Base-by-base conservation (phyloP, 2,329 filamentous ascomycete species). In the Colletotrichum shisoi region DNA sequence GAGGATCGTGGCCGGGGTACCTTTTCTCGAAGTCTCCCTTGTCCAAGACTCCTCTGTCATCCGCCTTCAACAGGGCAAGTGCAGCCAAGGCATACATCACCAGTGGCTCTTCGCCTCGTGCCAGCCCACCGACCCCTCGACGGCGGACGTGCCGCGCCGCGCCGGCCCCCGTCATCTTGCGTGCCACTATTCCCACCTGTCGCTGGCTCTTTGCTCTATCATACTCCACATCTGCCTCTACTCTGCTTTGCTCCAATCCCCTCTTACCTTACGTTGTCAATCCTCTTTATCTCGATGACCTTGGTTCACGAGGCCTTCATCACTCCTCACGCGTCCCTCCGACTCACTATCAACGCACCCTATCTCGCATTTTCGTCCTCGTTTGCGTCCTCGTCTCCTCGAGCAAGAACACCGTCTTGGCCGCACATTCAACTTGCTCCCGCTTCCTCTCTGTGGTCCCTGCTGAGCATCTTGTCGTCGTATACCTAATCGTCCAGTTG, bases 171-270 rank as follows among this genome's bases (percentile, higher is more conserved):
- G 31, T 57, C 45, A 40, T 42, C 42, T 27, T 46, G 64, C 42
- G 60, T 67, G 64, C 61, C 61, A 60, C 64, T 67, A 67, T 67
- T 67, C 64, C 64, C 64, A 67, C 54, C 61, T 60, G 37, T 27
- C 54, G 61, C 62, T 52, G 52, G 60, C 52, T 48, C 54, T 54
- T 21, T 58, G 52, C 60, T 67, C 61, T 45, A 8, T 19, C 17
- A 48, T 34, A 58, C 53, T 67, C 48, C 54, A 46, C 52, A 57
- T 51, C 54, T 54, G 48, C 46, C n/a, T 57, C 63, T 67, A 34
- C 37, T 63, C 24, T 65, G 49, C 49, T 53, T 40, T 54, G 62
- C 62, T 60, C 46, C 34, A 48, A 27, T 44, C 21, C 42, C 19
- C 49, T 60, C 40, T 46, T 63, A 63, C 49, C 63, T 63, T 24